Evolutionary conservation across 2,329 filamentous ascomycete species (phyloP).

Genomic region (Atkinsonella hypoxylon): DNA sequence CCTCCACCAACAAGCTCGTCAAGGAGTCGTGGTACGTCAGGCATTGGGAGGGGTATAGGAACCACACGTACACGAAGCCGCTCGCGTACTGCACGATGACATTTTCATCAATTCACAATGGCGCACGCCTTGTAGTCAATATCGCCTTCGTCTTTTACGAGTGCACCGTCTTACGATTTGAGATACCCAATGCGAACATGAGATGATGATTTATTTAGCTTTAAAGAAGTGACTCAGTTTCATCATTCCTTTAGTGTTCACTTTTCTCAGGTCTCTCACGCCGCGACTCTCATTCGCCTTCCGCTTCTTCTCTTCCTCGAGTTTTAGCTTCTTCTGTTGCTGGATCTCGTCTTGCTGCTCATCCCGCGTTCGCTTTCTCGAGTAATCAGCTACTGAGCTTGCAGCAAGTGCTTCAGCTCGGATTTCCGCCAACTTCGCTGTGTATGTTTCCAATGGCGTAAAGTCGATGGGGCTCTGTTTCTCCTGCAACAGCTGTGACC

Average conservation of each 20-base stretch:
- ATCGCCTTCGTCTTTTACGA: background rate
- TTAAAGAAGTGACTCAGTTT: conserved; percentile 93
- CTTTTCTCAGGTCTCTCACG: conserved; percentile 75
- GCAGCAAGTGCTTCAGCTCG: conserved; percentile 60
- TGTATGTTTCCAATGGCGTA: conserved; percentile 55
- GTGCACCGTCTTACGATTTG: conserved; percentile 3
- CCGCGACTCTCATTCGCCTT: conserved; percentile 64
- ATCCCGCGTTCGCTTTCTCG: conserved; percentile 53
- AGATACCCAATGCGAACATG: conserved; percentile 20
- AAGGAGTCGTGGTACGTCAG: conserved; percentile 22
- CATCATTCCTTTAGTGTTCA: conserved; percentile 86
- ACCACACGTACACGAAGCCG: conserved; percentile 20
- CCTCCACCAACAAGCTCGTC: conserved; percentile 15
- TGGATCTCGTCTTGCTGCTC: conserved; percentile 54
- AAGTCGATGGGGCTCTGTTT: conserved; percentile 44
- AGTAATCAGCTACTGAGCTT: conserved; percentile 57
- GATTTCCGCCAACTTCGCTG: conserved; percentile 52
- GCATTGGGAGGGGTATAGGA: conserved; percentile 23
- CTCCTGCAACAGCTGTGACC: conserved; percentile 24
- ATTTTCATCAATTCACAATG: background rate
- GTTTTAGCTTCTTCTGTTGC: conserved; percentile 71
- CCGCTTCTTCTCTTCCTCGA: conserved; percentile 80
- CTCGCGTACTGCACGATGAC: conserved; percentile 19
- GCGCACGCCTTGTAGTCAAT: background rate
- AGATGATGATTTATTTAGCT: conserved; percentile 38